phyloP scores from a whole-genome alignment of 2,329 filamentous ascomycete genomes.

The Colletotrichum gloeosporioides region DNA sequence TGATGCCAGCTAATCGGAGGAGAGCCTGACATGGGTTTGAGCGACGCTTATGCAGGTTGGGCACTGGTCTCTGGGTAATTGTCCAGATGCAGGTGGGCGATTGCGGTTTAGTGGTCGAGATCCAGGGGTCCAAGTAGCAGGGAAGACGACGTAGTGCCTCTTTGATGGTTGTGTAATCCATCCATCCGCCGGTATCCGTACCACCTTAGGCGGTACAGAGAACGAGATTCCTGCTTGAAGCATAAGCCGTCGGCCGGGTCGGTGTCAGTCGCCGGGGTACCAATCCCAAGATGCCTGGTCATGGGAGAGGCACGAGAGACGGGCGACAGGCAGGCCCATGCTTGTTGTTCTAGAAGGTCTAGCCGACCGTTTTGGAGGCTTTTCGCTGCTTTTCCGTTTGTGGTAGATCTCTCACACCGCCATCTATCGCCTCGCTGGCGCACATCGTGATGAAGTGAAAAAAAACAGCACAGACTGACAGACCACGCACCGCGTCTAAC shows the following conservation, averaged over 20 bases:
- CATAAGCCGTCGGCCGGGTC: not conserved
- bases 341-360: not conserved
- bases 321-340: slow-evolving; percentile 10
- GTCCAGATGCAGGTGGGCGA: slow-evolving; percentile 12
- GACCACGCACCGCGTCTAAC: not conserved
- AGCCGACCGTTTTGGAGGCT: not conserved
- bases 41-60: slow-evolving; percentile 22
- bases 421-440: not conserved
- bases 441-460: not conserved
- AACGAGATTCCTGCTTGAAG: slow-evolving; percentile 2
- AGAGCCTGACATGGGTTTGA: slow-evolving; percentile 9
- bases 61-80: slow-evolving; percentile 12
- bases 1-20: slow-evolving; percentile 10
- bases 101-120: slow-evolving; percentile 15
- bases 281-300: not conserved
- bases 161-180: not conserved
- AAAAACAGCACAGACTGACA: not conserved
- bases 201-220: not conserved
- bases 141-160: not conserved
- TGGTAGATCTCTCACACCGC: slow-evolving; percentile 10
- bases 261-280: not conserved
- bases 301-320: not conserved
- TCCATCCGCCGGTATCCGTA: not conserved
- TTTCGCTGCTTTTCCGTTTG: not conserved
- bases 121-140: slow-evolving; percentile 16